phyloP scores from a whole-genome alignment of 306 rosid genomes.

The Alnus glutinosa region DNA sequence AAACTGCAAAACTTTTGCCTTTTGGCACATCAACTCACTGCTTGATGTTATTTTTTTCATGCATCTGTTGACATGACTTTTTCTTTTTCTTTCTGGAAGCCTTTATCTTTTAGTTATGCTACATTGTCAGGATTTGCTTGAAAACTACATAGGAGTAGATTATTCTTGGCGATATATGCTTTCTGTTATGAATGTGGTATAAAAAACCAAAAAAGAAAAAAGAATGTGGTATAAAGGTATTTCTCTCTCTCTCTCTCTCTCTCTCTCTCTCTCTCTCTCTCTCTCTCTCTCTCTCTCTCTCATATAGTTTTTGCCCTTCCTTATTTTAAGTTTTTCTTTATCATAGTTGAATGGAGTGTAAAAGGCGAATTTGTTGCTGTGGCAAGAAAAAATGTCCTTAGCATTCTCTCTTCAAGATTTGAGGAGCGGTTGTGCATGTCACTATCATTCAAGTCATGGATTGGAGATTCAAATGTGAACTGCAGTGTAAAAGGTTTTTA shows the following conservation, averaged over 20 bases:
- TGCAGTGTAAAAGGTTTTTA: conserved; percentile 56
- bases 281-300: neutral
- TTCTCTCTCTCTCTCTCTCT: neutral
- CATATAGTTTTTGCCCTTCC: conserved; percentile 27
- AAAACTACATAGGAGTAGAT: neutral
- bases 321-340: conserved; percentile 24
- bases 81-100: neutral
- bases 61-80: neutral
- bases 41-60: neutral
- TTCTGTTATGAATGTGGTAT: neutral
- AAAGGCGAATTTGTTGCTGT: conserved; percentile 71
- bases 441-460: conserved; percentile 50
- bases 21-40: neutral
- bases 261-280: neutral
- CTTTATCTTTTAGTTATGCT: neutral
- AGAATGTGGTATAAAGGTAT: neutral
- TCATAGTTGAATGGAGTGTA: conserved; percentile 71
- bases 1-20: neutral
- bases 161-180: neutral
- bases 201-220: too few relatives aligned
- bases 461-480: conserved; percentile 39
- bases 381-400: conserved; percentile 60
- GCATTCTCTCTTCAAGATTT: conserved; percentile 67
- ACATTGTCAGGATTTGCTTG: neutral
- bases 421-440: conserved; percentile 54